These are phyloP conservation scores for Paraconiothyrium brasiliense DNA, from an alignment of 2,329 filamentous ascomycete genomes.

Conservation along the genomic window DNA sequence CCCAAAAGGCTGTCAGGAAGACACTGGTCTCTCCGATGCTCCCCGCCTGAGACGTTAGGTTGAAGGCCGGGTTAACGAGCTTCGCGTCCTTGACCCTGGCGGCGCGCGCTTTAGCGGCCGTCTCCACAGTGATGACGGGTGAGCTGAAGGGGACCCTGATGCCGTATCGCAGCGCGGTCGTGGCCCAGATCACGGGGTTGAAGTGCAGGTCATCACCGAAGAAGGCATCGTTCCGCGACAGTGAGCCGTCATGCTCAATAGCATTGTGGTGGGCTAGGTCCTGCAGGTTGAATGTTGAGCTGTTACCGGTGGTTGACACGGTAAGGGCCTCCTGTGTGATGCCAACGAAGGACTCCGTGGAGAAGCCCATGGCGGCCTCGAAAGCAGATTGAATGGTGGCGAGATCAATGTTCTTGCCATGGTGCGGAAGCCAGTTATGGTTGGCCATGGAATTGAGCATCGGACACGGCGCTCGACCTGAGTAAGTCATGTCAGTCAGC, in stretches of 20 bases:
- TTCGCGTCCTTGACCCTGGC: background rate
- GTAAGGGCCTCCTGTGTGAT: constrained; percentile 54
- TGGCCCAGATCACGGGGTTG: background rate
- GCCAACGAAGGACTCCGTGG: constrained; percentile 44
- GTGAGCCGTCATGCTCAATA: constrained; percentile 55
- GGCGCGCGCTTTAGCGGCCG: background rate
- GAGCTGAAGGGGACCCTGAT: background rate
- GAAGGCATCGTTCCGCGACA: constrained; percentile 14
- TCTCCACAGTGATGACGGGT: background rate
- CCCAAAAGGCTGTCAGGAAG: background rate
- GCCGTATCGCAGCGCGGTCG: background rate
- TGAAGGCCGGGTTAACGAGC: background rate
- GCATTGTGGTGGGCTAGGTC: constrained; percentile 57
- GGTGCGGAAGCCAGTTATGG: constrained; percentile 35
- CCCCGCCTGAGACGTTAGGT: background rate
- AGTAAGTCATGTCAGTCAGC: too few relatives aligned
- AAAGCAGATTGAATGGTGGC: constrained; percentile 51
- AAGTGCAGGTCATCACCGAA: background rate
- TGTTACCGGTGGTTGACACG: constrained; percentile 21
- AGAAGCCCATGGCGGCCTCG: constrained; percentile 53
- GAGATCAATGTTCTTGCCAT: constrained; percentile 36
- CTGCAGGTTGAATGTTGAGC: constrained; percentile 33
- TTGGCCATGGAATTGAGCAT: constrained; percentile 39
- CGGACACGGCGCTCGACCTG: constrained; percentile 31
- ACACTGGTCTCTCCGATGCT: background rate